A percentile compares a stretch with the other conserved stretches of the same genome.
Conservation (phyloP, 441 rosid species). For the Brassica balearica region DNA sequence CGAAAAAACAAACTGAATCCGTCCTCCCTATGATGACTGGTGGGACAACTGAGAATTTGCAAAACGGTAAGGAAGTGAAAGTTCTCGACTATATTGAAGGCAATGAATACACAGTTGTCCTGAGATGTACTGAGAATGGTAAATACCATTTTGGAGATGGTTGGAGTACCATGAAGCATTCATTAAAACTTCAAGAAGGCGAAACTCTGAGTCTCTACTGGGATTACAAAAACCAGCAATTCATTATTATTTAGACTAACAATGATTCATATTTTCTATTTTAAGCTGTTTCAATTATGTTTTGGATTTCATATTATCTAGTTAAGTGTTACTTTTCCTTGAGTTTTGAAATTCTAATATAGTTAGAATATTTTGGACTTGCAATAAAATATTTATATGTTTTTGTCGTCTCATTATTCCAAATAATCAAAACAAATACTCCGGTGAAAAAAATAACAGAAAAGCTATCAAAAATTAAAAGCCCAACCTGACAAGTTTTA, state of each 20-base stretch:
- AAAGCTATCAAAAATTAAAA: background rate
- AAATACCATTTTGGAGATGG: background rate
- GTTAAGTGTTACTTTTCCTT: background rate
- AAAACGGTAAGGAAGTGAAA: background rate
- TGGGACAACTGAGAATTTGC: background rate
- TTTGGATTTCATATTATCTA: background rate
- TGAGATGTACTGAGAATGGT: background rate
- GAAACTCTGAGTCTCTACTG: background rate
- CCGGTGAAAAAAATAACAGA: background rate
- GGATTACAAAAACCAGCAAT: background rate
- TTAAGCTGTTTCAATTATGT: background rate
- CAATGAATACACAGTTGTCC: background rate
- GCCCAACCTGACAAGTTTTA: background rate
- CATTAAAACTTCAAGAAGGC: background rate
- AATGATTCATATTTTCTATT: background rate
- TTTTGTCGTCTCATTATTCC: background rate
- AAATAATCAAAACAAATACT: background rate
- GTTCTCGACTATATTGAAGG: background rate
- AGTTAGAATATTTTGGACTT: background rate
- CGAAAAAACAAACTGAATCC: background rate
- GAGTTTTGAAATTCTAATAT: background rate
- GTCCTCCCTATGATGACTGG: background rate
- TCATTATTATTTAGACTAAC: background rate
- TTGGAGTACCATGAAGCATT: background rate
- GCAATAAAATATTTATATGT: background rate